These are phyloP conservation scores for Arbutus unedo DNA, from an alignment of 148 eudicot species.

Conservation along the genomic window DNA sequence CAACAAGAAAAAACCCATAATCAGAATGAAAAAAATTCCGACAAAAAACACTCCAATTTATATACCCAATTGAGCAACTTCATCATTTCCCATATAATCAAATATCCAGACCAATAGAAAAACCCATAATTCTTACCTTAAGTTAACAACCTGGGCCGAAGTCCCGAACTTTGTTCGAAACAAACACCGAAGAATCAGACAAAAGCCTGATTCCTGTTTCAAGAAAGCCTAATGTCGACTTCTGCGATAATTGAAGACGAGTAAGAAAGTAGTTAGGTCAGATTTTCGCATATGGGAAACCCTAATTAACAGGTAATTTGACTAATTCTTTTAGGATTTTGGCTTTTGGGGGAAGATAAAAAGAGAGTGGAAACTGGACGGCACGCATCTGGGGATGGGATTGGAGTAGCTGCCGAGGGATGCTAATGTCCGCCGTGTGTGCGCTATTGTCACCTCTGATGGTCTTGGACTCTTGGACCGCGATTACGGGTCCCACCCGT, in stretches of 20 bases:
- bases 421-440: not conserved
- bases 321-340: not conserved
- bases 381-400: not conserved
- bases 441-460: too few relatives aligned
- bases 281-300: not conserved
- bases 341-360: not conserved
- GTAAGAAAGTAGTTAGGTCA: not conserved
- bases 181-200: not conserved
- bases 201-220: not conserved
- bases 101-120: not conserved
- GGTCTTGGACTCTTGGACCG: too few relatives aligned
- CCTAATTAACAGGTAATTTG: not conserved
- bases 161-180: not conserved
- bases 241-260: not conserved
- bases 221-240: not conserved
- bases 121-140: conserved; percentile 8
- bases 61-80: not conserved
- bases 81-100: not conserved
- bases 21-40: not conserved
- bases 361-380: not conserved
- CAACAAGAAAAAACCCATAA: not conserved
- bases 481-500: too few relatives aligned
- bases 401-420: not conserved
- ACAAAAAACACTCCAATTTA: not conserved
- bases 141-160: not conserved